These are phyloP conservation scores for Claviceps digitariae DNA, from an alignment of 2,329 filamentous ascomycete species.

Conservation along the genomic window DNA sequence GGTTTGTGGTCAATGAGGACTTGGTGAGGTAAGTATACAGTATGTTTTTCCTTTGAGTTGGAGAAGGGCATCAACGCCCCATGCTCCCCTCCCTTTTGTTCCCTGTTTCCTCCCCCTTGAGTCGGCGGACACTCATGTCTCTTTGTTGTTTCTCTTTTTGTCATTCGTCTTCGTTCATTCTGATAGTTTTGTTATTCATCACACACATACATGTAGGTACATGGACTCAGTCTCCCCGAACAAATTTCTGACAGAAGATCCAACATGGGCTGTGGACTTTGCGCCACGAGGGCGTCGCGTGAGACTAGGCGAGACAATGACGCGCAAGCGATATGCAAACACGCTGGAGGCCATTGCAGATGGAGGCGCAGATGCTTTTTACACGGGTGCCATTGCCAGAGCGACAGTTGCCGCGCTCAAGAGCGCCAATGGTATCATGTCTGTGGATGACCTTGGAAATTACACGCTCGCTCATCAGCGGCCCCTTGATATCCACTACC, in stretches of 20 bases:
- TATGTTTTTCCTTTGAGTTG: too few relatives aligned
- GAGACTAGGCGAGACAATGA: conserved; percentile 58
- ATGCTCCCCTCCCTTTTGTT: not conserved
- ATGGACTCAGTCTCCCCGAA: conserved; percentile 39
- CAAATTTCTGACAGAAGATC: conserved; percentile 55
- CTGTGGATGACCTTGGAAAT: conserved; percentile 53
- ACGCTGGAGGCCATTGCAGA: conserved; percentile 58
- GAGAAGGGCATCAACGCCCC: not conserved
- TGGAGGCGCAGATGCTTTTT: conserved; percentile 54
- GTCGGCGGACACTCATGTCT: not conserved
- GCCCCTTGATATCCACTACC: conserved; percentile 48
- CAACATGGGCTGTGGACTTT: conserved; percentile 72
- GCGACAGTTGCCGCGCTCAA: conserved; percentile 54
- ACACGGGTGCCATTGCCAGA: conserved; percentile 54
- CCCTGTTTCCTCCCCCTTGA: not conserved
- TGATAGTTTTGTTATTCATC: not conserved
- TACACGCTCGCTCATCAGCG: conserved; percentile 55
- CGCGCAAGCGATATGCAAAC: conserved; percentile 58
- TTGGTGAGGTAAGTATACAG: conserved; percentile 37
- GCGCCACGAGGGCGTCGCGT: conserved; percentile 59
- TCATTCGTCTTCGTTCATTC: not conserved
- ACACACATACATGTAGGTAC: conserved; percentile 31
- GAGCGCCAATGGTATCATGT: conserved; percentile 61
- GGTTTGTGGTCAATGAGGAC: conserved; percentile 60
- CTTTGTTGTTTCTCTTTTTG: not conserved